Evolutionary conservation across 176 grass and related monocot species (phyloP).

Genomic region (Aegilops umbellulata): DNA sequence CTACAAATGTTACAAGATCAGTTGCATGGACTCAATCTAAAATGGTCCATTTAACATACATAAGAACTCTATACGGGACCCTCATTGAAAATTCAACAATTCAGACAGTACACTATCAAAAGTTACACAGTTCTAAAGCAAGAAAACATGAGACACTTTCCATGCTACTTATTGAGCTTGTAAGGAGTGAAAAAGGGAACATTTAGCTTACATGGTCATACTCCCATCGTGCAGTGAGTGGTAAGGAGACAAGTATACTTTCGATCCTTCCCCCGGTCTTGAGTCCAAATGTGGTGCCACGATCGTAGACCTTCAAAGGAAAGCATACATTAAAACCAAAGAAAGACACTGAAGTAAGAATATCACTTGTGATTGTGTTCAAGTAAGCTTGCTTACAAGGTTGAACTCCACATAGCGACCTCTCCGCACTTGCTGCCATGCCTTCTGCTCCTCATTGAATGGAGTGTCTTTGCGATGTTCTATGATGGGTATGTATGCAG

Average conservation of each 20-base stretch:
- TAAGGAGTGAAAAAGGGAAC: not conserved
- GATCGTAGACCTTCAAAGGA: conserved; percentile 79
- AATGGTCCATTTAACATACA: too few relatives aligned
- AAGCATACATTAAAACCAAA: not conserved
- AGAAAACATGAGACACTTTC: too few relatives aligned
- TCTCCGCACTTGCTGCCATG: conserved; percentile 92
- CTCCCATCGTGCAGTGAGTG: conserved; percentile 83
- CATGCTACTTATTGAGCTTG: not conserved
- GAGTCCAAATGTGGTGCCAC: conserved; percentile 93
- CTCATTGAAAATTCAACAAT: not conserved
- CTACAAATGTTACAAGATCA: not conserved
- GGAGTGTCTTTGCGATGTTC: conserved; percentile 83
- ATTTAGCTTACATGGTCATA: conserved; percentile 87
- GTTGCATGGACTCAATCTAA: too few relatives aligned
- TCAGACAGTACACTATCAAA: not conserved
- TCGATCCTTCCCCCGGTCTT: conserved; percentile 98
- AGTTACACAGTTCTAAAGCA: not conserved
- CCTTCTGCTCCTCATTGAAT: conserved; percentile 87
- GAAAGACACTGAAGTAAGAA: not conserved
- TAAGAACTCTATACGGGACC: too few relatives aligned
- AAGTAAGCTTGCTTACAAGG: conserved; percentile 56
- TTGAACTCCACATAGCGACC: conserved; percentile 99
- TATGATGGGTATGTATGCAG: conserved; percentile 89
- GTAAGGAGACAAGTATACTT: conserved; percentile 93
- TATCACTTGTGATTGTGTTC: not conserved